Conservation (phyloP, 1,284 basidiomycete genomes). For the Malassezia sympodialis region DNA sequence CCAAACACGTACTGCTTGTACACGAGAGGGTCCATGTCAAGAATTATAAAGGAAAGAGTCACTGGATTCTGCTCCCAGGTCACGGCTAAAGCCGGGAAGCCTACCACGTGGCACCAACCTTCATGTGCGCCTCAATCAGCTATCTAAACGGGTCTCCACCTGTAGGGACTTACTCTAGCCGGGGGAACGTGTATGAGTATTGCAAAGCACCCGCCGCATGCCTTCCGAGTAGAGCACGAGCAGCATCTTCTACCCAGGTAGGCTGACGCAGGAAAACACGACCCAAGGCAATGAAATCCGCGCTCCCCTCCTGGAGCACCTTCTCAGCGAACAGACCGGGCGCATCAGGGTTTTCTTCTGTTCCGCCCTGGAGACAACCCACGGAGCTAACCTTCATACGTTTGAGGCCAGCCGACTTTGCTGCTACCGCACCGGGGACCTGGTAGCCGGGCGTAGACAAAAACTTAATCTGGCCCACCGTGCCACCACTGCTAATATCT, state of each 20-base stretch:
- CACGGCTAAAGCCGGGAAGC: slow-evolving; percentile 14
- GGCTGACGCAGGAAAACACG: slow-evolving; percentile 34
- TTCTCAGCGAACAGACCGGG: slow-evolving; percentile 34
- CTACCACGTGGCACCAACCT: slow-evolving; percentile 7
- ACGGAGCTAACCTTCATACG: slow-evolving; percentile 35
- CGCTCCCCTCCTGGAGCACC: slow-evolving; percentile 23
- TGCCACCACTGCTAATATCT: slow-evolving; percentile 35
- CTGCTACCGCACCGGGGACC: slow-evolving; percentile 26
- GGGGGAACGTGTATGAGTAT: slow-evolving; percentile 8
- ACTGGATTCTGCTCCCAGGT: background rate
- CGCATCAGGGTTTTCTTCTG: slow-evolving; percentile 18
- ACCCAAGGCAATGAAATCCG: slow-evolving; percentile 31
- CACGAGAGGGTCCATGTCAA: slow-evolving; percentile 16
- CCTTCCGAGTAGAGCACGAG: slow-evolving; percentile 22
- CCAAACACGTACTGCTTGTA: slow-evolving; percentile 14
- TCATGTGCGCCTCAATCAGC: no score
- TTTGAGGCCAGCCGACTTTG: slow-evolving; percentile 22
- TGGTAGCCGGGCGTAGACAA: slow-evolving; percentile 34
- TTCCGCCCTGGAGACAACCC: slow-evolving; percentile 37
- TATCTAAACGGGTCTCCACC: no score
- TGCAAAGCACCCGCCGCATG: slow-evolving; percentile 4
- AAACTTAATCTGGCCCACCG: slow-evolving; percentile 31
- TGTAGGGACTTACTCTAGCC: background rate
- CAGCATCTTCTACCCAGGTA: slow-evolving; percentile 30
- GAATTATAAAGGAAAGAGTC: background rate